Percentiles rank a stretch among this genome's conserved stretches.
Conservation (phyloP, 164 flowering plant genomes). For the Houttuynia cordata region DNA sequence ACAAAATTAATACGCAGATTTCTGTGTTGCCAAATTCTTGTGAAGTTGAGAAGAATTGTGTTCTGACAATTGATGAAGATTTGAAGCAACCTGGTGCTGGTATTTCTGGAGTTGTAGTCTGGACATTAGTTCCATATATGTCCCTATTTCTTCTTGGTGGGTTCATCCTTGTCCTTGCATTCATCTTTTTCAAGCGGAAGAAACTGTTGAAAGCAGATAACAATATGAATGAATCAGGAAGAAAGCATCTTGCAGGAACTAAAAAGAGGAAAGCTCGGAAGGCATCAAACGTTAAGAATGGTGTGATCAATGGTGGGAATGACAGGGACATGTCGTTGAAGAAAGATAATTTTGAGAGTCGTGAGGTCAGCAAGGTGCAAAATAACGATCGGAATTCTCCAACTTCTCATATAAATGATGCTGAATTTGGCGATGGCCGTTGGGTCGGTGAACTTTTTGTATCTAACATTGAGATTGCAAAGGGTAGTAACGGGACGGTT, state of each 20-base stretch:
- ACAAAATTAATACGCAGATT: background rate
- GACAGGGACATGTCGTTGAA: constrained; percentile 11
- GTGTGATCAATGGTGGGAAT: constrained; percentile 10
- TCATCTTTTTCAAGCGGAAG: constrained; percentile 1
- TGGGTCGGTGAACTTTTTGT: constrained; percentile 55
- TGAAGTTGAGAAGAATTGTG: background rate
- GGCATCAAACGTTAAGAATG: constrained; percentile 21
- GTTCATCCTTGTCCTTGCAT: background rate
- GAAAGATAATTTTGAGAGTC: constrained; percentile 9
- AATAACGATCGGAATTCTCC: constrained; percentile 11
- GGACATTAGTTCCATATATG: constrained; percentile 2
- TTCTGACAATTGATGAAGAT: background rate
- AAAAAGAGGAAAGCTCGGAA: constrained; percentile 46
- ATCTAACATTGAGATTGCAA: constrained; percentile 63
- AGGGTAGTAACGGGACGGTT: constrained; percentile 91
- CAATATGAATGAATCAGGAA: constrained; percentile 12
- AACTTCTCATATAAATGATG: constrained; percentile 10
- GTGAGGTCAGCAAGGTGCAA: constrained; percentile 6
- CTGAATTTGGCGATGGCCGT: constrained; percentile 31
- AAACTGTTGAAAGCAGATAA: constrained; percentile 8
- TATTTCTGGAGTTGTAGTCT: background rate
- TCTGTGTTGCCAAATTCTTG: background rate
- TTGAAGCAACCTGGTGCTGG: background rate
- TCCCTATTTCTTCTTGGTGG: background rate
- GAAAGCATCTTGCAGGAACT: constrained; percentile 9